Percentiles rank a stretch among this genome's conserved stretches.
Evolutionary conservation across 2,329 filamentous ascomycete species (phyloP).

Genomic region (Microascus cirrosus): DNA sequence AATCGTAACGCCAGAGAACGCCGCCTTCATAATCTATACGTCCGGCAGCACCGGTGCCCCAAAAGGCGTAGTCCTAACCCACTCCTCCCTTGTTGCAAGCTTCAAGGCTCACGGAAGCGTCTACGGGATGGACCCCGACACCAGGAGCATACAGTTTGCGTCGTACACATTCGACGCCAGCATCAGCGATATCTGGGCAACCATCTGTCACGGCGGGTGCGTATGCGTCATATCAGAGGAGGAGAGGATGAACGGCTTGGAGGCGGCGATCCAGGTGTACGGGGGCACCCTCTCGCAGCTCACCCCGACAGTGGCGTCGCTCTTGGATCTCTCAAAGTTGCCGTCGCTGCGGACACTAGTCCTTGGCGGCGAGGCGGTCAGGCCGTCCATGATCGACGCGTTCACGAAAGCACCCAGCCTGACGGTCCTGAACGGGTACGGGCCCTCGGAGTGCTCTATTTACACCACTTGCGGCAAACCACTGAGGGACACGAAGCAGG

Average conservation of each 20-base stretch:
- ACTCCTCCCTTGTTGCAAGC: conserved; percentile 33
- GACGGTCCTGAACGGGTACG: conserved; percentile 38
- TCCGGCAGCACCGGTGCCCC: conserved; percentile 54
- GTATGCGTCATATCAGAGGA: conserved; percentile 44
- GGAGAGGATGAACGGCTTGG: conserved; percentile 38
- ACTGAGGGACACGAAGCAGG: conserved; percentile 53
- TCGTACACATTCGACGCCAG: conserved; percentile 45
- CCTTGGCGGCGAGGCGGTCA: conserved; percentile 39
- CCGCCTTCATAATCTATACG: conserved; percentile 50
- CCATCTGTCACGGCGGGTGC: conserved; percentile 35
- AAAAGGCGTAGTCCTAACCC: conserved; percentile 47
- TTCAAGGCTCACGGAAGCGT: conserved; percentile 27
- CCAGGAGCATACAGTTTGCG: conserved; percentile 34
- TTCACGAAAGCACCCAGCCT: conserved; percentile 32
- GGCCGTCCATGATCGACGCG: conserved; percentile 31
- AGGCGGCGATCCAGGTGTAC: conserved; percentile 29
- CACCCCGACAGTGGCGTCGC: conserved; percentile 37
- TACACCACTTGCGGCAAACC: conserved; percentile 39
- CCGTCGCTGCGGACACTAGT: conserved; percentile 33
- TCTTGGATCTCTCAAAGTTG: conserved; percentile 32
- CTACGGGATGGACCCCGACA: conserved; percentile 27
- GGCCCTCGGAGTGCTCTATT: conserved; percentile 42
- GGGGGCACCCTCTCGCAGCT: conserved; percentile 36
- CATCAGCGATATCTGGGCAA: conserved; percentile 42
- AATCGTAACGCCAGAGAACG: conserved; percentile 22